Conservation (phyloP, 139 green algal genomes). For the Spirogloea muscicola region DNA sequence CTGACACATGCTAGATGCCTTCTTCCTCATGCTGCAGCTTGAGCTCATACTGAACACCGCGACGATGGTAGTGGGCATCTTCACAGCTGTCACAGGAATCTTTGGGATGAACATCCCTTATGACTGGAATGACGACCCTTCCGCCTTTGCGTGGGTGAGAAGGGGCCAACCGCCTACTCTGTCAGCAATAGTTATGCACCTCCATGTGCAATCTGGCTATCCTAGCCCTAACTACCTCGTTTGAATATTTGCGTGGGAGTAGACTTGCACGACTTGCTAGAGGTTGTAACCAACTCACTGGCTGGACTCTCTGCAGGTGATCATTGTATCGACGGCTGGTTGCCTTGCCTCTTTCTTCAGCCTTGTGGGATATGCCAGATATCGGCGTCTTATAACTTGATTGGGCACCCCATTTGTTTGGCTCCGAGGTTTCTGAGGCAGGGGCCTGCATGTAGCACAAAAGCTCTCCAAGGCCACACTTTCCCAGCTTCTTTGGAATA, state of each 20-base stretch:
- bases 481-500: too few relatives aligned
- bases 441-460: too few relatives aligned
- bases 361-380: conserved; percentile 7
- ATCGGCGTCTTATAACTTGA: too few relatives aligned
- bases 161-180: neutral
- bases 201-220: neutral
- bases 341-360: neutral
- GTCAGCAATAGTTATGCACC: neutral
- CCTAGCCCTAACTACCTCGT: neutral
- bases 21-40: conserved; percentile 31
- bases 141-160: conserved; percentile 9
- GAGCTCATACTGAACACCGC: conserved; percentile 36
- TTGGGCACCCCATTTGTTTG: too few relatives aligned
- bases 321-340: neutral
- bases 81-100: conserved; percentile 62
- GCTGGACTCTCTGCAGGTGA: conserved; percentile 6
- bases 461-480: too few relatives aligned
- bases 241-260: neutral
- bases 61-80: conserved; percentile 14
- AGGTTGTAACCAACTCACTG: too few relatives aligned
- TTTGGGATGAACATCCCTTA: conserved; percentile 93
- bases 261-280: neutral
- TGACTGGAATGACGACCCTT: conserved; percentile 26
- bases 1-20: too few relatives aligned
- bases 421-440: too few relatives aligned